These are phyloP conservation scores for Tremella yokohamensis DNA, from an alignment of 768 basidiomycete genomes.

Conservation along the genomic window DNA sequence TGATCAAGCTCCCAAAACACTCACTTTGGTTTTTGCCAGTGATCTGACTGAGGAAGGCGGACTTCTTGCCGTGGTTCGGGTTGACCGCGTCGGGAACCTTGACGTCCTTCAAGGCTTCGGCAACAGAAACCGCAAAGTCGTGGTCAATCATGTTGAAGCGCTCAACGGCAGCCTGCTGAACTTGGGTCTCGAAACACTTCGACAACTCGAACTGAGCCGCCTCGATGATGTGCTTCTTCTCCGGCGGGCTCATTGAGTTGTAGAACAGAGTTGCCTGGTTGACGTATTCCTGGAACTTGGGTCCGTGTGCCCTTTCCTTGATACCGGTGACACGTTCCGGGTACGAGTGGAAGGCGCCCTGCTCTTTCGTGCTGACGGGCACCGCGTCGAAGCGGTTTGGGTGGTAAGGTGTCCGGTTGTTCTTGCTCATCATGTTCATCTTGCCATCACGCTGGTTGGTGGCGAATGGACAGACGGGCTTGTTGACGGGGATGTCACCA, in stretches of 20 bases:
- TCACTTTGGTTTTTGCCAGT: slow-evolving; percentile 45
- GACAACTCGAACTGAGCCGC: slow-evolving; percentile 79
- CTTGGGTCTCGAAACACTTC: slow-evolving; percentile 71
- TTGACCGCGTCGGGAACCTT: slow-evolving; percentile 57
- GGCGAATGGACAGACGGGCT: slow-evolving; percentile 49
- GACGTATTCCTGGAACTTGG: slow-evolving; percentile 70
- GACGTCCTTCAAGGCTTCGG: slow-evolving; percentile 62
- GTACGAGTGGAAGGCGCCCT: slow-evolving; percentile 55
- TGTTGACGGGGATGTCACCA: slow-evolving; percentile 68
- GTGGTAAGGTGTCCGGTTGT: slow-evolving; percentile 61
- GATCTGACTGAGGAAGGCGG: slow-evolving; percentile 61
- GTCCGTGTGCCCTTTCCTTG: slow-evolving; percentile 56
- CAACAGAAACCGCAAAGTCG: slow-evolving; percentile 67
- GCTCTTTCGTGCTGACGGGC: slow-evolving; percentile 47
- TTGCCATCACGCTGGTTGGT: slow-evolving; percentile 53
- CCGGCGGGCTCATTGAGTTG: slow-evolving; percentile 69
- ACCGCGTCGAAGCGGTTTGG: slow-evolving; percentile 64
- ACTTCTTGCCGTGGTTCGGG: slow-evolving; percentile 61
- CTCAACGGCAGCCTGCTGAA: slow-evolving; percentile 66
- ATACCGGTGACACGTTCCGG: slow-evolving; percentile 54
- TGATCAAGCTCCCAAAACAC: slow-evolving; percentile 22
- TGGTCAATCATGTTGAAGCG: slow-evolving; percentile 70
- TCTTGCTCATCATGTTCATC: slow-evolving; percentile 52
- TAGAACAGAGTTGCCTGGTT: slow-evolving; percentile 75
- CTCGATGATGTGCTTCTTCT: slow-evolving; percentile 66